phyloP scores from a whole-genome alignment of 179 eudicot species.

The Patellifolia procumbens region DNA sequence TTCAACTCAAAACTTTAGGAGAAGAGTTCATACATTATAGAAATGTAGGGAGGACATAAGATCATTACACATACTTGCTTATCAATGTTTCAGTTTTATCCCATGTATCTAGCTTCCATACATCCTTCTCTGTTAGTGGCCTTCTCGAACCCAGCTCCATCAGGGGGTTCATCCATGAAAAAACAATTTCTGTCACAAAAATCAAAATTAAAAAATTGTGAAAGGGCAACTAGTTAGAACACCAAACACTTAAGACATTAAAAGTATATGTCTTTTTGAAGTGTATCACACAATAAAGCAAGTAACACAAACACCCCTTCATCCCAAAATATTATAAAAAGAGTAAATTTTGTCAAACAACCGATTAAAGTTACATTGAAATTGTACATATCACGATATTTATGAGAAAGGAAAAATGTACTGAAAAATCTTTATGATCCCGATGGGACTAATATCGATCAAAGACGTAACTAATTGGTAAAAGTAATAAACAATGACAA shows the following conservation, averaged over 20 bases:
- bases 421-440: no score
- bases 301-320: no score
- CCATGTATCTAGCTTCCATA: constrained; percentile 89
- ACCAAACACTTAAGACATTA: not conserved
- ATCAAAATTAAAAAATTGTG: not conserved
- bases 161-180: constrained; percentile 84
- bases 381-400: no score
- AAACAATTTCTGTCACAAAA: constrained; percentile 47
- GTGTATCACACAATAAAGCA: no score
- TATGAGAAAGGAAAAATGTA: no score
- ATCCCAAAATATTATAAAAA: no score
- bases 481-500: no score
- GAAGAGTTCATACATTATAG: not conserved
- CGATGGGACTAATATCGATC: no score
- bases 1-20: not conserved
- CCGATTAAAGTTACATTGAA: no score
- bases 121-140: constrained; percentile 83
- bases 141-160: constrained; percentile 73
- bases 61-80: constrained; percentile 44
- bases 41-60: not conserved
- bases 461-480: no score
- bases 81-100: constrained; percentile 76
- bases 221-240: not conserved
- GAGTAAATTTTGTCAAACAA: no score
- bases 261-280: no score